These are phyloP conservation scores for Cydonia oblonga DNA, from an alignment of 331 rosid genomes.

Conservation along the genomic window DNA sequence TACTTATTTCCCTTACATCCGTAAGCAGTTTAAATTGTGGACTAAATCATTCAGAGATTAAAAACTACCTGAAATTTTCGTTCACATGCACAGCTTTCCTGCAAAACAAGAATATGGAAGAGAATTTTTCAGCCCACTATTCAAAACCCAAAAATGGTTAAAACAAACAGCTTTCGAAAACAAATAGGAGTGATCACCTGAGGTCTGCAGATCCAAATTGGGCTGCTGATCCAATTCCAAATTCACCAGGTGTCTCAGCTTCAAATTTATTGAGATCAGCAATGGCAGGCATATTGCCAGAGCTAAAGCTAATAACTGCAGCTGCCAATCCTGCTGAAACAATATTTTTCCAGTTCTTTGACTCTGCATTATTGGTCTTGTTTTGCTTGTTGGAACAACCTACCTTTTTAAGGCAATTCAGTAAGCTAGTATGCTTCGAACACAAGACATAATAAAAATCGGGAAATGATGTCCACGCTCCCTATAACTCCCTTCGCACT, in stretches of 20 bases:
- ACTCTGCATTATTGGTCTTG: conserved; percentile 13
- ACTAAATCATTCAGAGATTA: neutral
- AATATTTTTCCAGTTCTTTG: conserved; percentile 43
- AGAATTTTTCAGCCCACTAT: neutral
- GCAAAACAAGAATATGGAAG: conserved; percentile 9
- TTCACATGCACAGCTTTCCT: conserved; percentile 84
- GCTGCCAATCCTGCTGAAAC: conserved; percentile 58
- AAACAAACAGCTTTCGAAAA: neutral
- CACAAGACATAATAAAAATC: neutral
- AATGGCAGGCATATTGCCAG: conserved; percentile 51
- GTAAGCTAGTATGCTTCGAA: neutral
- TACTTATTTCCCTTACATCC: too few species aligned
- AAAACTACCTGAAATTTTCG: conserved; percentile 79
- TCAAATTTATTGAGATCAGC: conserved; percentile 91
- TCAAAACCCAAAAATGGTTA: neutral
- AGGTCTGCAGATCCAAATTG: conserved; percentile 95
- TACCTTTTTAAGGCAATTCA: conserved; percentile 22
- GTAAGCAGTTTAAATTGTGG: neutral
- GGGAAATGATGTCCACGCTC: too few species aligned
- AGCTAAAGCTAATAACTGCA: conserved; percentile 46
- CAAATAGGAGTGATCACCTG: conserved; percentile 23
- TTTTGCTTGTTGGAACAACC: conserved; percentile 19
- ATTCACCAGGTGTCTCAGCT: conserved; percentile 75
- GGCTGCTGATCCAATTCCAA: conserved; percentile 92
- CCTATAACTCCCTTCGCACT: too few species aligned